Base-by-base conservation (phyloP, 179 eudicot species). In the Actinidia polygama region DNA sequence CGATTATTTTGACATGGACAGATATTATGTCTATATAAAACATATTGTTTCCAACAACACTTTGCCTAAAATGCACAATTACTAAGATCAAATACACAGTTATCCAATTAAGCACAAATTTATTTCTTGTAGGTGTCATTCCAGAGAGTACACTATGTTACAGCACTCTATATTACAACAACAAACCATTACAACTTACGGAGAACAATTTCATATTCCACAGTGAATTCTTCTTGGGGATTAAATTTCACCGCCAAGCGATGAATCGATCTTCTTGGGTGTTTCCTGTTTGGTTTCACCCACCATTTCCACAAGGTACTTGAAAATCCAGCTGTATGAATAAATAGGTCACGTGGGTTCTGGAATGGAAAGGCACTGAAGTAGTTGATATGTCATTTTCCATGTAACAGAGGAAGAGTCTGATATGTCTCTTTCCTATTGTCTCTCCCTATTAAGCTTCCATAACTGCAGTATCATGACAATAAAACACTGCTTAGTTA, bases 341-440 rank as follows among this genome's bases (percentile, higher is more conserved):
- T 86, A 77, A 80, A 83, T 23, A 57, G 44, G 36, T 30, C 78
- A 75, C 59, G 75, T 75, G 81, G 57, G 62, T 78, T 79, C 23
- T 55, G 62, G 57, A 40, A 59, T 46, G 74, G 64, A 47, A 76
- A 84, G 58, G 78, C 71, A 77, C 30, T 15, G 61, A 69, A 68
- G 78, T 81, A 73, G 85, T 81, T 74, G 86, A 82, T 10, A 58
- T 64, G 61, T 87, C 83, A 74, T 63, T 84, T 55, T 84, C 85
- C 67, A 58, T 61, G 78, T n/a, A 24, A 30, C 30, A 49, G 68
- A 64, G 51, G 75, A 62, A 75, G 24, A 69, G 72, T 58, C 82
- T 47, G 54, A 78, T 16, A 12, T 5, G 14, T 83, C 40, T 68
- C 82, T 63, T 59, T 75, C 87, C 67, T 61, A 73, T 21, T 70